Evolutionary conservation across 768 basidiomycete species (phyloP), one percentile per base, ranked within the genome.

Genomic region (Termitomyces sp.): DNA sequence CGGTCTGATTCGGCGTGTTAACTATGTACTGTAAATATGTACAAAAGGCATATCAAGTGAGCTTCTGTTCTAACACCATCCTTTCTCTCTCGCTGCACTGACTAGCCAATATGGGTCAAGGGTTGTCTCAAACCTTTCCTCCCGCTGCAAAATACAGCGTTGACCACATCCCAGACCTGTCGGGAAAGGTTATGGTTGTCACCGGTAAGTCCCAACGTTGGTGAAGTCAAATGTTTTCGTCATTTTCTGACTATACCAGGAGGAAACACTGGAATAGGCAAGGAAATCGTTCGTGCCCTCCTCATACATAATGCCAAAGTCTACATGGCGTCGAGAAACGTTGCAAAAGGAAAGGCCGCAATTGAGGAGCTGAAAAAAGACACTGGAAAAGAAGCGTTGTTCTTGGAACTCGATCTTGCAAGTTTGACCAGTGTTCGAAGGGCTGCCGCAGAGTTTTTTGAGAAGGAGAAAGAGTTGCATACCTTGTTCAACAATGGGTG

Each of bases 401-500:
- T 76, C 58, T 66, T 81, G 17, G 59, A 72, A 56, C 69, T 80
- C 7, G 77, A 82, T 55, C 66, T 81, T n/a, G 70, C 70, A 0
- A 74, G 74, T 65, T 63, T 81, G 42, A 66, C 68, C 15, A 66
- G 67, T n/a, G 66, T 82, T 57, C 72, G 72, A 56, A 60, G 32
- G 7, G 69, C 77, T 3, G 78, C 74, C 1, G 69, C 70, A 29
- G 74, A 74, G 49, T 78, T 79, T 60, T 49, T 70, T 47, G 81
- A 78, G 40, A 78, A 77, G 61, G 83, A 85, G 63, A 72, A 62
- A 2, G 69, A 73, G 57, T 69, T 86, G 14, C 73, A 85, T 56
- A 72, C 81, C 5, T 70, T 86, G 8, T 77, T 81, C 69, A 83
- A 83, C 60, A 84, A 80, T 48, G 83, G 75, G 81, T 83, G 53